phyloP scores from a whole-genome alignment of 2,329 filamentous ascomycete genomes.

The Xylaria arbuscula region DNA sequence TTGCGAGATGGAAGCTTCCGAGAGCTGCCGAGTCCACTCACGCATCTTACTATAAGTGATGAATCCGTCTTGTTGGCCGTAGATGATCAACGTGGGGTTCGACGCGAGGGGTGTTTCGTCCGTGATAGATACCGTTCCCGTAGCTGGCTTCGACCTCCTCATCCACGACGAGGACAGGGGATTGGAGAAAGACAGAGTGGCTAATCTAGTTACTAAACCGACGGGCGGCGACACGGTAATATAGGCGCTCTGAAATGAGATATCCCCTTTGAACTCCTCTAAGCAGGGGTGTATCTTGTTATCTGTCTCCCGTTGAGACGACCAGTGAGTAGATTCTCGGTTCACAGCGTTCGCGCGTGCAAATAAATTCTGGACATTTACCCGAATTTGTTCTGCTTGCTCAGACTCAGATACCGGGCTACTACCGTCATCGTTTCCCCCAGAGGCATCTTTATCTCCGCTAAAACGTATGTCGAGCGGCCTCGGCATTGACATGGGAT shows the following conservation, averaged over 20 bases:
- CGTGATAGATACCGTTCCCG: conserved; percentile 24
- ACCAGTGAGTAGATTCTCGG: conserved; percentile 38
- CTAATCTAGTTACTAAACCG: conserved; percentile 68
- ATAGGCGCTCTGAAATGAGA: conserved; percentile 61
- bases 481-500: conserved; percentile 46
- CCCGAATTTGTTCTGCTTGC: conserved; percentile 60
- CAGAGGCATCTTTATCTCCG: conserved; percentile 58
- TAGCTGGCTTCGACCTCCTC: conserved; percentile 34
- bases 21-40: conserved; percentile 71
- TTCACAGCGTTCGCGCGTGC: conserved; percentile 53
- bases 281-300: conserved; percentile 41
- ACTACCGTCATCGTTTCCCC: conserved; percentile 55
- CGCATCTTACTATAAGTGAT: conserved; percentile 72
- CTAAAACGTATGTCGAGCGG: conserved; percentile 61
- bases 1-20: conserved; percentile 54
- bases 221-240: conserved; percentile 76
- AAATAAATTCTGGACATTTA: conserved; percentile 61
- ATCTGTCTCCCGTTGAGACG: conserved; percentile 27
- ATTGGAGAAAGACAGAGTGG: conserved; percentile 67
- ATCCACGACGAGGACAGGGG: conserved; percentile 42
- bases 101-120: conserved; percentile 67
- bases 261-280: conserved; percentile 51
- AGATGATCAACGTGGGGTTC: conserved; percentile 75
- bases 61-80: conserved; percentile 80
- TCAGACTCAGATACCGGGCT: conserved; percentile 44